Percentiles rank a stretch among this genome's conserved stretches.
phyloP scores from a whole-genome alignment of 176 grass and related monocot species.

The Oryza australiensis region DNA sequence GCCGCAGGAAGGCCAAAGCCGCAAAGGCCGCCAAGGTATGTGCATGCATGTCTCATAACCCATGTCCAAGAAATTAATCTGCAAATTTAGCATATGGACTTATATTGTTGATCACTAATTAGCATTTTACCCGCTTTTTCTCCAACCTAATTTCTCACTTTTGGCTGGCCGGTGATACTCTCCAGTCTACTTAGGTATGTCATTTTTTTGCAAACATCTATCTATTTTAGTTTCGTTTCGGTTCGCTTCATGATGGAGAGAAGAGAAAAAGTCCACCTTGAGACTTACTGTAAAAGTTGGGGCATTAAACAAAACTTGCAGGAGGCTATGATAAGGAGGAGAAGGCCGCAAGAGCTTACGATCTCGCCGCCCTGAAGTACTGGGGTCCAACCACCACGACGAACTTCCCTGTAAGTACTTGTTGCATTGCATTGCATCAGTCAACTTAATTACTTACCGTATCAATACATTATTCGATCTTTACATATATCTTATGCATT shows the following conservation, averaged over 20 bases:
- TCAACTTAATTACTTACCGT: background rate
- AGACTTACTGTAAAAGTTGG: background rate
- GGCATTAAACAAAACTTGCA: conserved; percentile 23
- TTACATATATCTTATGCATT: too few species aligned
- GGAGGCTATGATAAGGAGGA: conserved; percentile 96
- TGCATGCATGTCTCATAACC: conserved; percentile 21
- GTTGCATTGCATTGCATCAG: background rate
- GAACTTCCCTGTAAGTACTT: conserved; percentile 71
- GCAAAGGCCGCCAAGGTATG: conserved; percentile 95
- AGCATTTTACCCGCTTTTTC: conserved; percentile 1
- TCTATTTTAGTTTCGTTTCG: background rate
- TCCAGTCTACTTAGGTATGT: conserved; percentile 85
- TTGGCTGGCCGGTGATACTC: background rate
- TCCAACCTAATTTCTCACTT: conserved; percentile 5
- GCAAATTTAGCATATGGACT: background rate
- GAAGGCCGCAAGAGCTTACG: conserved; percentile 88
- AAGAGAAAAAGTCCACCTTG: background rate
- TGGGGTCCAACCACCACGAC: conserved; percentile 85
- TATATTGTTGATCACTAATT: conserved; percentile 5
- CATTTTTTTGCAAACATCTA: conserved; percentile 1
- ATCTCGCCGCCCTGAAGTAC: conserved; percentile 85
- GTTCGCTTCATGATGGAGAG: background rate
- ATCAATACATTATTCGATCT: too few species aligned
- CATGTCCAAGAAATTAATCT: conserved; percentile 32
- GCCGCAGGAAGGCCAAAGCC: conserved; percentile 96